These are phyloP conservation scores for Pythium dissotocum DNA, from an alignment of 352 stramenopile species.

Conservation along the genomic window DNA sequence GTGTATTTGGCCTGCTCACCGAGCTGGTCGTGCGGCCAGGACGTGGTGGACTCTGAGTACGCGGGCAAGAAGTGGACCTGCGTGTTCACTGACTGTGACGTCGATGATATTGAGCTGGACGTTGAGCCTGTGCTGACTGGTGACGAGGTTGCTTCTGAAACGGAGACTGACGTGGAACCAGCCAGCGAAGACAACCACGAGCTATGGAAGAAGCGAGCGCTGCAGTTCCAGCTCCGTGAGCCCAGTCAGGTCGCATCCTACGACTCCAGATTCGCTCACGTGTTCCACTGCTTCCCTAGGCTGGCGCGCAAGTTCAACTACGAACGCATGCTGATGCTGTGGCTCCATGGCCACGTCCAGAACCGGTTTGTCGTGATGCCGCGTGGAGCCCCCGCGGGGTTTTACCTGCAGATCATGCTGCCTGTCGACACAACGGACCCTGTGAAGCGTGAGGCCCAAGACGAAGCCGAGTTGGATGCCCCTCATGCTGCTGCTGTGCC, in stretches of 20 bases:
- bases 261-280: slow-evolving; percentile 22
- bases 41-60: slow-evolving; percentile 22
- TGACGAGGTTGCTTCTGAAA: not conserved
- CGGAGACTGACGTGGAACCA: not conserved
- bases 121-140: not conserved
- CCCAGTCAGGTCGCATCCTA: slow-evolving; percentile 10
- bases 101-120: slow-evolving; percentile 51
- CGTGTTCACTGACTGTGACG: slow-evolving; percentile 48
- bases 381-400: slow-evolving; percentile 42
- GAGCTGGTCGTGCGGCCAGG: slow-evolving; percentile 33
- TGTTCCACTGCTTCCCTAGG: slow-evolving; percentile 23
- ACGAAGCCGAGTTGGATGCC: slow-evolving; percentile 1
- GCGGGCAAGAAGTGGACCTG: slow-evolving; percentile 28
- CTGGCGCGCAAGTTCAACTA: slow-evolving; percentile 17
- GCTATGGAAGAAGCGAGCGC: slow-evolving; percentile 20
- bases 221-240: slow-evolving; percentile 11
- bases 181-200: not conserved
- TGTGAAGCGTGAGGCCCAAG: not conserved
- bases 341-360: slow-evolving; percentile 40
- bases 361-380: slow-evolving; percentile 54
- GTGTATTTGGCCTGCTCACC: slow-evolving; percentile 34
- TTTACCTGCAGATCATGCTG: slow-evolving; percentile 68
- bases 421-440: slow-evolving; percentile 8
- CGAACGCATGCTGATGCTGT: slow-evolving; percentile 33
- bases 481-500: slow-evolving; percentile 1